phyloP scores from a whole-genome alignment of 495 filamentous ascomycete genomes.

The Penicillium riverlandense region DNA sequence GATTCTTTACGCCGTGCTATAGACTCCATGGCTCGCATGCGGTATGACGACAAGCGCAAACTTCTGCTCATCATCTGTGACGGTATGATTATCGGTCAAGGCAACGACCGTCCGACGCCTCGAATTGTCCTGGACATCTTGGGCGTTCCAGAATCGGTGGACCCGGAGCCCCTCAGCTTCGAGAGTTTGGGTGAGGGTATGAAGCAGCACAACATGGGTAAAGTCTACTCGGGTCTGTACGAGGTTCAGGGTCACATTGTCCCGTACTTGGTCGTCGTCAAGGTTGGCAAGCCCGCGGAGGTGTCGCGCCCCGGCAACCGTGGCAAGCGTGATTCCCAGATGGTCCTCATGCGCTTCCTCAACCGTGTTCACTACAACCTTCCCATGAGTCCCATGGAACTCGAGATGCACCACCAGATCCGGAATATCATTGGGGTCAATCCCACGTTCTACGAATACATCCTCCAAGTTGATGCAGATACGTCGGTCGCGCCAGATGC shows the following conservation, averaged over 20 bases:
- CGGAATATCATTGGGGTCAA: constrained; percentile 98
- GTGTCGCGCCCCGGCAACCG: constrained; percentile 94
- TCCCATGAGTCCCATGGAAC: constrained; percentile 90
- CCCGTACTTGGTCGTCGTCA: constrained; percentile 93
- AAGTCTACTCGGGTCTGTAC: constrained; percentile 95
- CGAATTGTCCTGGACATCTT: constrained; percentile 96
- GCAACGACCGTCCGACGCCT: constrained; percentile 92
- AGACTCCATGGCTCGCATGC: constrained; percentile 92
- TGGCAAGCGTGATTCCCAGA: constrained; percentile 98
- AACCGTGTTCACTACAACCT: constrained; percentile 97
- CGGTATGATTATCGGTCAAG: constrained; percentile 95
- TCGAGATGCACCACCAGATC: constrained; percentile 99
- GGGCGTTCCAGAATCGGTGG: constrained; percentile 84
- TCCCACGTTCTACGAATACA: constrained; percentile 96
- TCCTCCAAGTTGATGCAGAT: constrained; percentile 95
- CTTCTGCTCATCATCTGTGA: constrained; percentile 22
- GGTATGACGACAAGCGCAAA: constrained; percentile 81
- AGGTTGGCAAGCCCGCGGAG: constrained; percentile 95
- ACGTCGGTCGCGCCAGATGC: constrained; percentile 90
- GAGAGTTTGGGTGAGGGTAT: constrained; percentile 93
- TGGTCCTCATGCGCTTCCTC: constrained; percentile 95
- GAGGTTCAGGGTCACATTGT: constrained; percentile 98
- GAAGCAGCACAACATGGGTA: constrained; percentile 99
- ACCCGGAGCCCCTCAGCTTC: constrained; percentile 96
- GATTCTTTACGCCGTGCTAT: constrained; percentile 94